Evolutionary conservation across 768 basidiomycete species (phyloP).

Genomic region (Tulasnella sp.): DNA sequence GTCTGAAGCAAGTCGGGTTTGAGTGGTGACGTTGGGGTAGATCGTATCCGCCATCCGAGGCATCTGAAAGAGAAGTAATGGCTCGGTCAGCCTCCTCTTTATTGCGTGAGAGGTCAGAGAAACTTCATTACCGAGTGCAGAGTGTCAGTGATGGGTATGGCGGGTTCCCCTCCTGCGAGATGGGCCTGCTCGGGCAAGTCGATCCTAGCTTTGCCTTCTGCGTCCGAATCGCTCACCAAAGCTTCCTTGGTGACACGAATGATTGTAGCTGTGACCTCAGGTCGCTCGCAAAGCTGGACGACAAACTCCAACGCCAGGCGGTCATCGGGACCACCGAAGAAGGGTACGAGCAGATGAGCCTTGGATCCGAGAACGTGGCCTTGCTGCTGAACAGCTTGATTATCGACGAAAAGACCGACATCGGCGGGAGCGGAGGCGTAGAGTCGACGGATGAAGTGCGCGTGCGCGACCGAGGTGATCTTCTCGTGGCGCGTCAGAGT

Average conservation of each 20-base stretch:
- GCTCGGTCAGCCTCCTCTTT: background rate
- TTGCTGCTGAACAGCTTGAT: constrained; percentile 24
- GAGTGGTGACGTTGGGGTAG: constrained; percentile 52
- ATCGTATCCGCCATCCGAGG: constrained; percentile 53
- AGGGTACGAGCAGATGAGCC: constrained; percentile 72
- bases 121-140: background rate
- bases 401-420: constrained; percentile 79
- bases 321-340: constrained; percentile 93
- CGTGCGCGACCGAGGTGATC: constrained; percentile 47
- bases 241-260: constrained; percentile 41
- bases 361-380: background rate
- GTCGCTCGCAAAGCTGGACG: constrained; percentile 54
- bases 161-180: background rate
- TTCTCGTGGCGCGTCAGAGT: constrained; percentile 28
- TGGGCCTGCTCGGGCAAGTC: background rate
- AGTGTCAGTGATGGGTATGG: background rate
- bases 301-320: constrained; percentile 71
- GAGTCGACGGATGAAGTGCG: constrained; percentile 75
- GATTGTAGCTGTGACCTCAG: constrained; percentile 57
- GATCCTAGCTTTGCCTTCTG: background rate
- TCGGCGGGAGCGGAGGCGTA: constrained; percentile 63
- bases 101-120: background rate
- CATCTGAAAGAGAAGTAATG: constrained; percentile 27
- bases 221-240: background rate
- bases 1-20: constrained; percentile 58